A percentile compares a stretch with the other conserved stretches of the same genome.
These are phyloP conservation scores for Acorus calamus DNA, from an alignment of 106 monocot species.

Conservation along the genomic window DNA sequence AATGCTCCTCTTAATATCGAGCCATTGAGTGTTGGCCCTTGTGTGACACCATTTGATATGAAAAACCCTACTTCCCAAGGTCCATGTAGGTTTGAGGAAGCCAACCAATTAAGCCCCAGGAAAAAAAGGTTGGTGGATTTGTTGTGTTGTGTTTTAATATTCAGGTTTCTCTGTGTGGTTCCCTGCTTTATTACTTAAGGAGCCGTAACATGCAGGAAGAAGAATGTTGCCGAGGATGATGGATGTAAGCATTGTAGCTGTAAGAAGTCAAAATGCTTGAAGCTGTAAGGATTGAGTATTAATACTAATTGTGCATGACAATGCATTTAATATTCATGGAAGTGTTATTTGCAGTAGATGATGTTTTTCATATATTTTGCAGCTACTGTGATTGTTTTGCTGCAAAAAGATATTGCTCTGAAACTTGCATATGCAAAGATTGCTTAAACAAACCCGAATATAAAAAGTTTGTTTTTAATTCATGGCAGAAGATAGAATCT, in stretches of 20 bases:
- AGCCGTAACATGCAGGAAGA: conserved; percentile 29
- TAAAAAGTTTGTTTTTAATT: background rate
- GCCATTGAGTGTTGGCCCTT: conserved; percentile 11
- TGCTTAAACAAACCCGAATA: background rate
- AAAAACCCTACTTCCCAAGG: conserved; percentile 12
- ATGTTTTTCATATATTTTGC: background rate
- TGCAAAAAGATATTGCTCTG: background rate
- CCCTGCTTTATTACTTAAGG: conserved; percentile 1
- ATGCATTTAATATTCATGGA: too few species aligned
- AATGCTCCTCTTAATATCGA: conserved; percentile 4
- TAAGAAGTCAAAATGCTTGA: conserved; percentile 57
- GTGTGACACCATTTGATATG: conserved; percentile 22
- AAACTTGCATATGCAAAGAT: background rate
- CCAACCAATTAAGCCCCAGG: conserved; percentile 30
- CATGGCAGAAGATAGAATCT: background rate
- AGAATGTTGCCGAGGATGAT: conserved; percentile 23
- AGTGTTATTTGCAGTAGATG: background rate
- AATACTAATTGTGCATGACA: conserved; percentile 1
- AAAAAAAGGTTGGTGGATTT: conserved; percentile 34
- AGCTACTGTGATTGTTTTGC: background rate
- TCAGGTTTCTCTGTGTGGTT: background rate
- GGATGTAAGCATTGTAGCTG: conserved; percentile 55
- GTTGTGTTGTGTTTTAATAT: background rate
- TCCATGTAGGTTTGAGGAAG: conserved; percentile 14
- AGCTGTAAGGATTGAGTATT: conserved; percentile 42